Base-by-base conservation (phyloP, 1,139 yeast species). In the Magnusiomyces suaveolens region DNA sequence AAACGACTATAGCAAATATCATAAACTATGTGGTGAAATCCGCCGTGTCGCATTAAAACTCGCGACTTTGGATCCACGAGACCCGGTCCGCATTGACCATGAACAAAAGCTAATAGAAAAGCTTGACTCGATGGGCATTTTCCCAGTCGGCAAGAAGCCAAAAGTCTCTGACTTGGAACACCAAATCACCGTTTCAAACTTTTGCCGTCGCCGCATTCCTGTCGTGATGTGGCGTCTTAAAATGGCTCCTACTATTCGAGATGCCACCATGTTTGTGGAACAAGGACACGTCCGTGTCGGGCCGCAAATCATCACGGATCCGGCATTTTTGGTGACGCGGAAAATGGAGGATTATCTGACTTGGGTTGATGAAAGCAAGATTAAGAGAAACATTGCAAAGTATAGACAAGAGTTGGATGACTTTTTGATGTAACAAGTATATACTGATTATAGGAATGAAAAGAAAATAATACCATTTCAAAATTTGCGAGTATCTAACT, bases 241-340 rank as follows among this genome's bases (percentile, higher is more conserved):
- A 64, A 94, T 94, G 99, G 94, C 96, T 0, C 92, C 90, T 65
- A 85, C 85, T 48, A 77, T 92, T 44, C 75, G 80, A 39, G 97
- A 89, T 69, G 98, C 97, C 0, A 87, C 90, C 23, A 87, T 87
- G 51, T 88, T 87, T 66, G 79, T 94, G 23, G 97, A 92, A 66
- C 97, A 92, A 69, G 99, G 99, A 2, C 97, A 94, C 66, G 96
- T 94, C 2, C 79, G 98, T 62, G 96, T 94, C 12, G 99, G 99
- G 0, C 98, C 97, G 10, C 87, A 89, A 65, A 85, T 92, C 38
- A 83, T 94, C 50, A 89, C 96, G 0, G 98, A 94, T 68, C 95
- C 98, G 2, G 97, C 98, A 0, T 92, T 84, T 68, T 75, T 94
- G 63, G 95, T 94, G 1, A 90, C 97, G 10, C 77, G 69, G 46